Evolutionary conservation across 2,329 filamentous ascomycete species (phyloP).

Genomic region (Neopestalotiopsis clavispora): DNA sequence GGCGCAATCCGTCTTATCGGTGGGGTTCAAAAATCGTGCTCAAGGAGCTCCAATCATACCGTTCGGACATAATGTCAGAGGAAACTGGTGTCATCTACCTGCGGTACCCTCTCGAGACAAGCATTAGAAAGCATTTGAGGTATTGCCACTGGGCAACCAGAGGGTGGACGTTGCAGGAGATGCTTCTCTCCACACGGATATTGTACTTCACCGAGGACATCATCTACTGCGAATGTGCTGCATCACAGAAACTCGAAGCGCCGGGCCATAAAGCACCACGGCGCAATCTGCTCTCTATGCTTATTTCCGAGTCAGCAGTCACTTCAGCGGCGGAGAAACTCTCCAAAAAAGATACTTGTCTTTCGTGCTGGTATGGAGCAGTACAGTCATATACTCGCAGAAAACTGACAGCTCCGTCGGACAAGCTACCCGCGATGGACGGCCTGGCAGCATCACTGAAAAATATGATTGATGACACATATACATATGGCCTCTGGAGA

Average conservation of each 20-base stretch:
- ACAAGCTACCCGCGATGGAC: conserved; percentile 8
- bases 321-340: background rate
- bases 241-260: background rate
- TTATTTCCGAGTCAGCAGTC: background rate
- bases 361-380: background rate
- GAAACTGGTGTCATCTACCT: background rate
- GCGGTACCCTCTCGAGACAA: background rate
- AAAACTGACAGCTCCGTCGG: background rate
- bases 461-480: background rate
- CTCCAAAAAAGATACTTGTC: background rate
- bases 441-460: background rate
- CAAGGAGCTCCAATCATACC: background rate
- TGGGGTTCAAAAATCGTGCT: background rate
- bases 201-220: background rate
- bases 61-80: background rate
- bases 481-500: conserved; percentile 1
- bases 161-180: background rate
- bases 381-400: background rate
- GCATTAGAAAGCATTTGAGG: background rate
- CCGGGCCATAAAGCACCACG: background rate
- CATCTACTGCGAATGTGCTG: background rate
- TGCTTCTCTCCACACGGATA: background rate
- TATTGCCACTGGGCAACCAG: background rate
- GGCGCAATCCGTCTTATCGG: background rate
- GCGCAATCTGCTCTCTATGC: background rate